Conservation (phyloP, 352 stramenopile genomes). For the Globisporangium irregulare region DNA sequence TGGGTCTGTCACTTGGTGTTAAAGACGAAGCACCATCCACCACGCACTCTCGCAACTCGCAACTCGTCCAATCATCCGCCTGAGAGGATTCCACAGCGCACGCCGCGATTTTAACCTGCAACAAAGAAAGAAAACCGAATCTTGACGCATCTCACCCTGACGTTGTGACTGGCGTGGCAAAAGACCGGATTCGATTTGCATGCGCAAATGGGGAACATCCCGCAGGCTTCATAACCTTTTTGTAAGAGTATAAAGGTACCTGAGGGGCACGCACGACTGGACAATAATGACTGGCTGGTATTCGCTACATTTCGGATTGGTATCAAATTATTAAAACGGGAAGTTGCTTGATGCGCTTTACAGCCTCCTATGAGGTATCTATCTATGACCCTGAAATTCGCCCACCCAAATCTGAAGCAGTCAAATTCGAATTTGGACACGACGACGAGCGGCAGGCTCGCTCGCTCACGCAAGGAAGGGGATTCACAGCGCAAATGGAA, state of each 20-base stretch:
- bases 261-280: neutral
- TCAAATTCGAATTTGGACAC: neutral
- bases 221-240: neutral
- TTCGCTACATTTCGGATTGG: neutral
- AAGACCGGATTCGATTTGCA: neutral
- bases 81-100: neutral
- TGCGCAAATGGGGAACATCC: neutral
- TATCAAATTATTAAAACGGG: neutral
- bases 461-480: neutral
- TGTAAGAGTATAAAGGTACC: neutral
- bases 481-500: neutral
- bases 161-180: neutral
- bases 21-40: neutral
- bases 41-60: no score
- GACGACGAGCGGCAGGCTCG: neutral
- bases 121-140: neutral
- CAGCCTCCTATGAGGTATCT: neutral
- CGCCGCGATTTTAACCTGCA: neutral
- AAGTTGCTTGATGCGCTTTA: neutral
- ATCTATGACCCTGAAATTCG: neutral
- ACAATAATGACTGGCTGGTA: neutral
- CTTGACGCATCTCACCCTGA: neutral
- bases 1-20: neutral
- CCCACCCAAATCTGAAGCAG: neutral
- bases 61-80: neutral